Percentiles rank a stretch among this genome's conserved stretches.
Conservation (phyloP, 257 asterid genomes). For the Anisodus tanguticus region DNA sequence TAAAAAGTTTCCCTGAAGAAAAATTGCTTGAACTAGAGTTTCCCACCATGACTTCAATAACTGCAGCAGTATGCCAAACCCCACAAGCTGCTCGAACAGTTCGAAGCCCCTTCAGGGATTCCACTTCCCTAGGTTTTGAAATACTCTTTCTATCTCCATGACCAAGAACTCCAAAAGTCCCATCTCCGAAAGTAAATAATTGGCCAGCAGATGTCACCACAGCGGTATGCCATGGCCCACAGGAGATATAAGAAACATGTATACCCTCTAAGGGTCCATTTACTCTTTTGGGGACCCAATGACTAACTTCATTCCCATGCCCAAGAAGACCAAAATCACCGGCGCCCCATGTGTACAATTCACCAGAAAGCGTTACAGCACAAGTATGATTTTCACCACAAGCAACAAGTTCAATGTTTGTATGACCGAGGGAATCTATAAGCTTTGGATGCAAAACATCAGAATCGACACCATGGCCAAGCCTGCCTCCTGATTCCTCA, state of each 20-base stretch:
- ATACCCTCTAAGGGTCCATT: slow-evolving; percentile 83
- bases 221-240: slow-evolving; percentile 98
- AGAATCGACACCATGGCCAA: slow-evolving; percentile 94
- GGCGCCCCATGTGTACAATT: slow-evolving; percentile 91
- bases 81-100: slow-evolving; percentile 89
- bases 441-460: slow-evolving; percentile 87
- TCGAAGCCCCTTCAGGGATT: slow-evolving; percentile 86
- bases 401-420: slow-evolving; percentile 83
- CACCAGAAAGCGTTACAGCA: slow-evolving; percentile 93
- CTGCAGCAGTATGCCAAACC: slow-evolving; percentile 98
- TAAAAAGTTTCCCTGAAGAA: slow-evolving; percentile 86
- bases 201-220: slow-evolving; percentile 94
- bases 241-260: slow-evolving; percentile 80
- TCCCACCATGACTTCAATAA: slow-evolving; percentile 91
- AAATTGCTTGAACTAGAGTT: slow-evolving; percentile 81
- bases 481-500: slow-evolving; percentile 91
- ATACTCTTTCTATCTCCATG: slow-evolving; percentile 80
- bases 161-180: slow-evolving; percentile 95
- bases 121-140: slow-evolving; percentile 83
- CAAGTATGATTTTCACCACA: slow-evolving; percentile 92
- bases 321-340: slow-evolving; percentile 90
- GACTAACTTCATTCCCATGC: slow-evolving; percentile 90
- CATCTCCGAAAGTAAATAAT: slow-evolving; percentile 89
- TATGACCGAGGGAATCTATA: slow-evolving; percentile 70
- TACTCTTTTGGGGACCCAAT: slow-evolving; percentile 90